Percentiles rank a stretch among this genome's conserved stretches.
Evolutionary conservation across 208 protist species (phyloP).

Genomic region (Acanthamoeba triangularis): DNA sequence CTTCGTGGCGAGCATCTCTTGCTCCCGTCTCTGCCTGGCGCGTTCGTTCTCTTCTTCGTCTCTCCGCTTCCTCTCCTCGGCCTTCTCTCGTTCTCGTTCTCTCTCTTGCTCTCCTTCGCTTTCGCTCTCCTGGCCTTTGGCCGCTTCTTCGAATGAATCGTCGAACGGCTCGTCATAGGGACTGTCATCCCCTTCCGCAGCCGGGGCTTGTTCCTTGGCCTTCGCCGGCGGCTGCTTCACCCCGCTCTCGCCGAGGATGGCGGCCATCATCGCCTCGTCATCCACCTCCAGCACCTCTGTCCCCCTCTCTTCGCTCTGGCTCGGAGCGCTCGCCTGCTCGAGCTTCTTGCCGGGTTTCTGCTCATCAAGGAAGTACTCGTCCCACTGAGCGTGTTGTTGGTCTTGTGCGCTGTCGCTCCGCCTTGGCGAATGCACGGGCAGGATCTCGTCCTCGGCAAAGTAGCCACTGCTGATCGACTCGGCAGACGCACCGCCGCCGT

Average conservation of each 20-base stretch:
- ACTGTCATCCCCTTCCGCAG: neutral
- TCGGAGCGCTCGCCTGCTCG: neutral
- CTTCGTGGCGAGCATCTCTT: neutral
- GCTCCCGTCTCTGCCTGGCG: neutral
- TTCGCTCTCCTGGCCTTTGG: too few species aligned
- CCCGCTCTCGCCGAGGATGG: neutral
- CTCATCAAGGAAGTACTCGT: constrained; percentile 24
- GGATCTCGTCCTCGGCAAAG: neutral
- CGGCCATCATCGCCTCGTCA: neutral
- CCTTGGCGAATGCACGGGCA: too few species aligned
- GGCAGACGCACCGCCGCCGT: neutral
- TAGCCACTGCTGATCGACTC: neutral
- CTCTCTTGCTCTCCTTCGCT: too few species aligned
- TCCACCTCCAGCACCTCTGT: neutral
- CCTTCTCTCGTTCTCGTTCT: neutral
- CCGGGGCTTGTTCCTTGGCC: neutral
- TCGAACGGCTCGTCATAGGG: neutral
- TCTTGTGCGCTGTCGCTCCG: neutral
- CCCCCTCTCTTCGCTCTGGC: neutral
- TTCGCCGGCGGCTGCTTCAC: neutral
- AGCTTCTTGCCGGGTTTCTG: neutral
- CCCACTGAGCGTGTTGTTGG: neutral
- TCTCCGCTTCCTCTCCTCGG: neutral
- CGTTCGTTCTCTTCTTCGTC: neutral
- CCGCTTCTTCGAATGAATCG: too few species aligned